phyloP scores from a whole-genome alignment of 148 eudicot genomes.

The Rheum nobile region DNA sequence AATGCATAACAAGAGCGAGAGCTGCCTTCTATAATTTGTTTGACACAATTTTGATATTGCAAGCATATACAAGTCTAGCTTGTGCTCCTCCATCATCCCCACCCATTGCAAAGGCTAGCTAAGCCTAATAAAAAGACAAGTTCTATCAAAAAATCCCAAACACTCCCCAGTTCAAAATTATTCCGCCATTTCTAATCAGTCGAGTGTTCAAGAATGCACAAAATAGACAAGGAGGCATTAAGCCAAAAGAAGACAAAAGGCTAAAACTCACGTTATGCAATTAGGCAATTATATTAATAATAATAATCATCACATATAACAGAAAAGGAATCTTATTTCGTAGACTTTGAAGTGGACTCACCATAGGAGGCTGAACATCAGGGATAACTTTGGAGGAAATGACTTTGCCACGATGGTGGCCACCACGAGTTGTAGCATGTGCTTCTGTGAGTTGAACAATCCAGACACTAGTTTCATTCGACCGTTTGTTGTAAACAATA shows the following conservation, averaged over 20 bases:
- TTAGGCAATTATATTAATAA: not conserved
- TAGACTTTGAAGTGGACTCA: constrained; percentile 11
- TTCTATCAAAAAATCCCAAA: not conserved
- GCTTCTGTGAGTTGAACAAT: constrained; percentile 66
- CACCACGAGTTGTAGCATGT: constrained; percentile 79
- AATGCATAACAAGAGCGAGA: not conserved
- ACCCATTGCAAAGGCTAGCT: not conserved
- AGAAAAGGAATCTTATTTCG: too few relatives aligned
- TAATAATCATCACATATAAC: too few relatives aligned
- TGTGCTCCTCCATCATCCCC: not conserved
- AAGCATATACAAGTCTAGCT: not conserved
- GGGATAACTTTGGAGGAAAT: constrained; percentile 53
- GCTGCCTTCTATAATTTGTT: not conserved
- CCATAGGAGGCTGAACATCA: constrained; percentile 92
- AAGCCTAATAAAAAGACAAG: not conserved
- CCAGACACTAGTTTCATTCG: constrained; percentile 80
- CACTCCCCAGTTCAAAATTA: not conserved
- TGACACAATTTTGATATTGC: not conserved
- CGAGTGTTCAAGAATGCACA: not conserved
- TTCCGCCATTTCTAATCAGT: not conserved
- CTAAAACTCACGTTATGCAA: not conserved
- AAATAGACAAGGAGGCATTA: not conserved
- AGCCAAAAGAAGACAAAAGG: not conserved
- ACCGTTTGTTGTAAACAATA: constrained; percentile 55
- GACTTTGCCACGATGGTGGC: constrained; percentile 82